Evolutionary conservation across 2,329 filamentous ascomycete genomes (phyloP).

Genomic region (Fusarium austroafricanum): DNA sequence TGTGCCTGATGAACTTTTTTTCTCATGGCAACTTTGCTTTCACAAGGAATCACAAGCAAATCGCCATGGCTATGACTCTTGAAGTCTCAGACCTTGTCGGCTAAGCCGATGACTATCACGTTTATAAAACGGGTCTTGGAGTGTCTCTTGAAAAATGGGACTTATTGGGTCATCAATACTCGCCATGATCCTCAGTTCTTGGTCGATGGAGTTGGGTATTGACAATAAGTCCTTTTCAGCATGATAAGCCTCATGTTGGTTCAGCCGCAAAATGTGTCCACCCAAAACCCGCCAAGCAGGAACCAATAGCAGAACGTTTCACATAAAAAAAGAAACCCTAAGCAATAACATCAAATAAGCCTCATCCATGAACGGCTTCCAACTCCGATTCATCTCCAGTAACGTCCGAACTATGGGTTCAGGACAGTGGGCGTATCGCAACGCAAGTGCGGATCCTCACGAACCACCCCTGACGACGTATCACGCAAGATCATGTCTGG

Average conservation of each 20-base stretch:
- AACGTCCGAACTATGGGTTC: slow-evolving; percentile 30
- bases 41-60: slow-evolving; percentile 7
- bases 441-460: slow-evolving; percentile 31
- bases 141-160: slow-evolving; percentile 6
- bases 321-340: background rate
- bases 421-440: background rate
- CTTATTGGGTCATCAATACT: slow-evolving; percentile 8
- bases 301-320: slow-evolving; percentile 9
- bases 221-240: slow-evolving; percentile 2
- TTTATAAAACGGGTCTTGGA: slow-evolving; percentile 24
- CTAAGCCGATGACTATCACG: slow-evolving; percentile 18
- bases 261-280: slow-evolving; percentile 19
- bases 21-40: background rate
- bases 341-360: background rate
- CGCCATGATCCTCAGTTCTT: slow-evolving; percentile 9
- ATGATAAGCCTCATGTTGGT: slow-evolving; percentile 25
- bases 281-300: background rate
- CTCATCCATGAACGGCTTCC: slow-evolving; percentile 15
- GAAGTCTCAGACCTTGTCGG: slow-evolving; percentile 8
- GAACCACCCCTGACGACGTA: slow-evolving; percentile 21
- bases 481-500: slow-evolving; percentile 29
- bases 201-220: slow-evolving; percentile 21
- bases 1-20: background rate
- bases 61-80: slow-evolving; percentile 5
- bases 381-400: slow-evolving; percentile 40